Evolutionary conservation across 2,329 filamentous ascomycete genomes (phyloP), one percentile per base, ranked within the genome.

Genomic region (Alternaria sp.): DNA sequence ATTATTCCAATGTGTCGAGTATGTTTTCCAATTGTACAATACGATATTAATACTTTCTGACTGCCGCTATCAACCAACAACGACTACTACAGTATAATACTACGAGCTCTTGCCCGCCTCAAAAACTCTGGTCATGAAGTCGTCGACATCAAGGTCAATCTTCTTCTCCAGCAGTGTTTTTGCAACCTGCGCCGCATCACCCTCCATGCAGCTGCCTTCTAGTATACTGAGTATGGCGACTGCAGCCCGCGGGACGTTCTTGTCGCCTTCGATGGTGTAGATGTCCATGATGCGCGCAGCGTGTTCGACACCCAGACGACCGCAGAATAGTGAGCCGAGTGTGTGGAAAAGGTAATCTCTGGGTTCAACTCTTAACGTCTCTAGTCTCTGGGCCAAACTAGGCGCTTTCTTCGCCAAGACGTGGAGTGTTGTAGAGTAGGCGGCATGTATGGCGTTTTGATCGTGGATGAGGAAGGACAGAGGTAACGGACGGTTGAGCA

Each of bases 261-360:
- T 82, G 63, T 96, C 92, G 26, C 91, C 90, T 72, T 96, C 92
- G 64, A 96, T 92, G 3, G 91, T 87, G 66, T 91, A 92, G 0
- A 94, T 86, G 63, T 96, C 92, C 90, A 90, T 94, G 11, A 95
- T 77, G 2, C 92, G 81, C 1, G 87, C 86, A 4, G 87, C 89
- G 66, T 90, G 85, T 68, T 93, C 91, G 14, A 93, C 82, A 7
- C 84, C 84, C 4, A 92, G 78, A 37, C 89, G 89, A 2, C 68
- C 67, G 51, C 74, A 77, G 72, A 92, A 91, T 5, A 92, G 79
- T 14, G 82, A 82, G 5, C 84, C 84, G 68, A 92, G 90, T 51
- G 91, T 79, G 13, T 83, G 79, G 28, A 82, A 77, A 6, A 93
- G 80, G 65, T 87, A 90, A 17, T 80, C 78, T 59, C 73, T 69